Base-by-base conservation (phyloP, 1,139 yeast species). In the Nakaseomyces delphensis region DNA sequence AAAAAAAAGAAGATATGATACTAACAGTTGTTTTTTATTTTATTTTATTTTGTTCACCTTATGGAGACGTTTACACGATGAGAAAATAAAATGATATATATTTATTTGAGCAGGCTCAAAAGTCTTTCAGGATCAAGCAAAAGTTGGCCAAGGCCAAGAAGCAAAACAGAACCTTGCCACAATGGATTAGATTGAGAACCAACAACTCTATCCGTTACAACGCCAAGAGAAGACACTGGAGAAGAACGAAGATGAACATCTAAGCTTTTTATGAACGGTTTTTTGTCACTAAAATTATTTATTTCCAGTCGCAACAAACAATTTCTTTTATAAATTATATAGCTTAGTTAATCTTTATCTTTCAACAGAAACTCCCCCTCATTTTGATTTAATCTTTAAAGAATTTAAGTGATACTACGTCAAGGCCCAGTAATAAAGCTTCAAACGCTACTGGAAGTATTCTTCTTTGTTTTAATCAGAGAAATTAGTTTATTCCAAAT, bases 191-290 rank as follows among this genome's bases (percentile, higher is more conserved):
- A 77, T 82, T 91, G 76, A 91, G 89, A 83, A 87, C 98, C 71
- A 82, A 76, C 74, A 89, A 87, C 94, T 87, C 81, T 66, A 83
- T 91, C 80, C 85, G 91, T 80, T 91, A 89, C 89, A 91, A 91
- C 77, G 94, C 96, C 70, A 91, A 91, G 89, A 87, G 97, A 85
- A 84, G 98, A 82, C 95, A 93, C 94, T 93, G 99, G 99, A 91
- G 96, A 84, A 86, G 98, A 83, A 91, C 97, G 67, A 93, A 91
- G 95, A 82, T 93, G 77, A 79, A 82, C 83, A 74, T 91, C 81
- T 91, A 86, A 85, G 76, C 33, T 39, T 15, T 21, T n/a, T 15
- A 5, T 32, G 24, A 18, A 16, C 11, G 13, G 10, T 29, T 14
- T 29, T 29, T 14, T 8, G 11, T 7, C 9, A 27, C 9, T 27